phyloP scores from a whole-genome alignment of 192 early-diverging fungal species.

The Entomortierella lignicola region DNA sequence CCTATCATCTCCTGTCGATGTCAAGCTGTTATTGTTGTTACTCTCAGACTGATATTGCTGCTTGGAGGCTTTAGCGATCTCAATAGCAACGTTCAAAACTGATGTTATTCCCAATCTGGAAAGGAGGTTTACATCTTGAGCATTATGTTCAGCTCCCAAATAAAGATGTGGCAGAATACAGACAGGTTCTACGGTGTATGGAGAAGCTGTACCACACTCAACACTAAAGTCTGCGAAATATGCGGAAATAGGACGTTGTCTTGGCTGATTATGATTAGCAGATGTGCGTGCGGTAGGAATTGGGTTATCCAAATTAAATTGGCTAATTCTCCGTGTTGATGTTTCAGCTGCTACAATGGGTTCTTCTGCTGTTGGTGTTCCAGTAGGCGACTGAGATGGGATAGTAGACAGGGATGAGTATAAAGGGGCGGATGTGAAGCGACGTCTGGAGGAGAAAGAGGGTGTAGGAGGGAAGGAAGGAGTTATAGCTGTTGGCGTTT shows the following conservation, averaged over 20 bases:
- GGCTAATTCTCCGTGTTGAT: constrained; percentile 19
- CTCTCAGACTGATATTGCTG: background rate
- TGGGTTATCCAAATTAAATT: constrained; percentile 26
- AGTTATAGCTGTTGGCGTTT: constrained; percentile 3
- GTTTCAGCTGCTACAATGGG: background rate
- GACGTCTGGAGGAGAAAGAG: constrained; percentile 12
- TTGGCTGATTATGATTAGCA: constrained; percentile 1
- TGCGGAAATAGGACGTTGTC: constrained; percentile 42
- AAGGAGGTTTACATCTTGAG: constrained; percentile 62
- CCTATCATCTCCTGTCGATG: constrained; percentile 5
- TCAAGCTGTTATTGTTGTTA: background rate
- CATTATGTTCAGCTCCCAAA: constrained; percentile 74
- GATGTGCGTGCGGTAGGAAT: constrained; percentile 23
- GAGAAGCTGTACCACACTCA: constrained; percentile 53
- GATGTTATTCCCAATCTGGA: constrained; percentile 61
- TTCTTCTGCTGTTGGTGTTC: constrained; percentile 4
- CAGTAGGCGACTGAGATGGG: constrained; percentile 7
- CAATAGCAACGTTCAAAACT: constrained; percentile 85
- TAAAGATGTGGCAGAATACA: constrained; percentile 74
- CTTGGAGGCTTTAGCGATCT: constrained; percentile 62
- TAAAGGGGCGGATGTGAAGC: constrained; percentile 14
- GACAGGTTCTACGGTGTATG: constrained; percentile 69
- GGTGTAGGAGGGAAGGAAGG: constrained; percentile 21
- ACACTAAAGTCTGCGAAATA: constrained; percentile 50
- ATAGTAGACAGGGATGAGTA: constrained; percentile 7